These are phyloP conservation scores for Solanum arcanum DNA, from an alignment of 257 asterid genomes.

Conservation along the genomic window DNA sequence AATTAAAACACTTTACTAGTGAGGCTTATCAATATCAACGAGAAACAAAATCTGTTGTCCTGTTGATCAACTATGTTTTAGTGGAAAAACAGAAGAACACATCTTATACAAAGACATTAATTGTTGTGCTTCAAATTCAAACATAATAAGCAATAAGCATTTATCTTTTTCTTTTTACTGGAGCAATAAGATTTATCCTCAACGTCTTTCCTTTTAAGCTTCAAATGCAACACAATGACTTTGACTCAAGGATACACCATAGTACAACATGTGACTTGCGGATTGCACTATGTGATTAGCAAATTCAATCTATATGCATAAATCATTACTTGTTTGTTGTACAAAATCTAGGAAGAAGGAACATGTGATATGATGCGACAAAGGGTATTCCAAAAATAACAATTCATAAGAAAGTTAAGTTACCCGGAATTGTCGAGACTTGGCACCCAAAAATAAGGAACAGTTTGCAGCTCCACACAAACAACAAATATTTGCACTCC, in stretches of 20 bases:
- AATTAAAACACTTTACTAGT: background rate
- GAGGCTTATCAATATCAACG: background rate
- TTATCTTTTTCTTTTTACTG: no score
- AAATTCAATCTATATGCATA: background rate
- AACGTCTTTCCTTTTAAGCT: background rate
- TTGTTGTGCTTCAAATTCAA: background rate
- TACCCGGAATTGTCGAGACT: slow-evolving; percentile 91
- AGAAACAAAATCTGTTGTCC: background rate
- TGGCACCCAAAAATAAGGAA: slow-evolving; percentile 88
- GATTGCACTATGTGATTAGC: background rate
- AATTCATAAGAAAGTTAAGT: background rate
- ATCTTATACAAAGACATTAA: background rate
- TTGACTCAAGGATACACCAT: background rate
- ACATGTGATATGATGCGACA: background rate
- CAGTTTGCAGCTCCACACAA: slow-evolving; percentile 83
- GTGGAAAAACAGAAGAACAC: background rate
- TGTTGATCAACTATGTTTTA: background rate
- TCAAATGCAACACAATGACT: background rate
- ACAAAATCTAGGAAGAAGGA: background rate
- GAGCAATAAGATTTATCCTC: background rate
- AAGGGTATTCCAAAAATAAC: background rate
- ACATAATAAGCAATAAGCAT: background rate
- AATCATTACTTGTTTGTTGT: background rate
- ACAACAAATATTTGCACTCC: slow-evolving; percentile 83
- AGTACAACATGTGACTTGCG: background rate